Evolutionary conservation across 257 asterid species (phyloP).

Genomic region (Hygrophila difformis): DNA sequence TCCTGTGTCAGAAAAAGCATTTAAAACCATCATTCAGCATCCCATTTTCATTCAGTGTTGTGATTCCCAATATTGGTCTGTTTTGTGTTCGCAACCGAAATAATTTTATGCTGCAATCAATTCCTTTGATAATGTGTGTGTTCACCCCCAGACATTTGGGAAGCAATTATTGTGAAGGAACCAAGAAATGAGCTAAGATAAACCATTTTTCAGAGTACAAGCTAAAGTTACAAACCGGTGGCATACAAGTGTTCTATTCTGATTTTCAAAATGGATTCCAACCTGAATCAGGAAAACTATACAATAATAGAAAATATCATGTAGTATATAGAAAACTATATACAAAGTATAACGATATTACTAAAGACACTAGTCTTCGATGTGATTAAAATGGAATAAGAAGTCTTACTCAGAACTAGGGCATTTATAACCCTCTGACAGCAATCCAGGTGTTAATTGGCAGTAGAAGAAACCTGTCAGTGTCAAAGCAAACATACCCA

Average conservation of each 20-base stretch:
- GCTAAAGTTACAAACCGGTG: no score
- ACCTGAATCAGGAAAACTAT: no score
- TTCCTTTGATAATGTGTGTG: background rate
- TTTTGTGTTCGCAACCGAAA: background rate
- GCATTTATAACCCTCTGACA: slow-evolving; percentile 40
- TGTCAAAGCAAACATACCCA: slow-evolving; percentile 60
- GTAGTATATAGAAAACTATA: no score
- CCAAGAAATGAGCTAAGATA: no score
- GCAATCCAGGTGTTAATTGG: slow-evolving; percentile 31
- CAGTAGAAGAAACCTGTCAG: slow-evolving; percentile 74
- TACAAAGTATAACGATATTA: no score
- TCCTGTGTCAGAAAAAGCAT: slow-evolving; percentile 35
- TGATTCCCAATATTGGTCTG: slow-evolving; percentile 1
- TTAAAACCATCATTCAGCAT: slow-evolving; percentile 10
- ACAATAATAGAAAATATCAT: background rate
- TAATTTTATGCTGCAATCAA: background rate
- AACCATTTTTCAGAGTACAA: no score
- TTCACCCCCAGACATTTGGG: background rate
- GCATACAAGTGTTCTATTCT: background rate
- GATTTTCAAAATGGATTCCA: background rate
- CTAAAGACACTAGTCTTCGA: background rate
- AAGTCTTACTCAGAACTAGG: slow-evolving; percentile 44
- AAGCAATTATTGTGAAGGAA: background rate
- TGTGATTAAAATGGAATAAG: slow-evolving; percentile 7
- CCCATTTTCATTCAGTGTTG: background rate